Percentiles rank a stretch among this genome's conserved stretches.
phyloP scores from a whole-genome alignment of 1,139 yeast species.

The Protomyces pachydermus region DNA sequence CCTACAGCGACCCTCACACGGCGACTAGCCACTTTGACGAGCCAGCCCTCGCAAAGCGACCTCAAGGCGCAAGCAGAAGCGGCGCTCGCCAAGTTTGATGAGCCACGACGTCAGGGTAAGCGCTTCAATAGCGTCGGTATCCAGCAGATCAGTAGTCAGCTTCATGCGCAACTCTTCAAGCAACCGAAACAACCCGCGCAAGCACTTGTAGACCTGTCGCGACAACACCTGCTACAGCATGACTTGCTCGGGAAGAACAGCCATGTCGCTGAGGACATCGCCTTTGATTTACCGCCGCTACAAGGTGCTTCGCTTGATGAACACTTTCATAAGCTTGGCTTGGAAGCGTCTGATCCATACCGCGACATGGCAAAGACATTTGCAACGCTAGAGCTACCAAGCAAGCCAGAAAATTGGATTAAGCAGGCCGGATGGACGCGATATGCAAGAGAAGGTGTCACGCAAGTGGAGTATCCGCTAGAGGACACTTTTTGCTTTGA shows the following conservation, averaged over 20 bases:
- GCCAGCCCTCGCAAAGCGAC: not conserved
- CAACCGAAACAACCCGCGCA: conserved; percentile 41
- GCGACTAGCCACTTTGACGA: not conserved
- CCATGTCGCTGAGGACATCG: conserved; percentile 56
- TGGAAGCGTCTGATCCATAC: conserved; percentile 58
- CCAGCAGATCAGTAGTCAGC: conserved; percentile 59
- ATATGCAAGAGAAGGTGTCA: conserved; percentile 49
- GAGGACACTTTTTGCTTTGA: conserved; percentile 71
- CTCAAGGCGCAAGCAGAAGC: not conserved
- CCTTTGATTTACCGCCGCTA: conserved; percentile 60
- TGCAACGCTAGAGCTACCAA: conserved; percentile 44
- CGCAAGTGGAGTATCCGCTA: conserved; percentile 63
- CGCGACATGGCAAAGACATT: conserved; percentile 46
- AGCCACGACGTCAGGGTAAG: conserved; percentile 4
- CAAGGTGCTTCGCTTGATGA: conserved; percentile 72
- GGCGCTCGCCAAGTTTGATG: not conserved
- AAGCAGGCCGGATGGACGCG: conserved; percentile 76
- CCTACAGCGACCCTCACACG: not conserved
- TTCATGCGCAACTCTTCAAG: conserved; percentile 57
- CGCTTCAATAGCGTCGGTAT: conserved; percentile 48
- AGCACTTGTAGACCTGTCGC: conserved; percentile 53
- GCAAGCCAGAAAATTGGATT: conserved; percentile 52
- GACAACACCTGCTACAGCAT: conserved; percentile 57
- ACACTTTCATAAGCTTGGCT: conserved; percentile 74
- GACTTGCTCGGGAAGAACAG: conserved; percentile 77